Percentiles rank a stretch among this genome's conserved stretches.
Conservation (phyloP, 2,329 filamentous ascomycete genomes). For the Pseudogymnoascus sp. region DNA sequence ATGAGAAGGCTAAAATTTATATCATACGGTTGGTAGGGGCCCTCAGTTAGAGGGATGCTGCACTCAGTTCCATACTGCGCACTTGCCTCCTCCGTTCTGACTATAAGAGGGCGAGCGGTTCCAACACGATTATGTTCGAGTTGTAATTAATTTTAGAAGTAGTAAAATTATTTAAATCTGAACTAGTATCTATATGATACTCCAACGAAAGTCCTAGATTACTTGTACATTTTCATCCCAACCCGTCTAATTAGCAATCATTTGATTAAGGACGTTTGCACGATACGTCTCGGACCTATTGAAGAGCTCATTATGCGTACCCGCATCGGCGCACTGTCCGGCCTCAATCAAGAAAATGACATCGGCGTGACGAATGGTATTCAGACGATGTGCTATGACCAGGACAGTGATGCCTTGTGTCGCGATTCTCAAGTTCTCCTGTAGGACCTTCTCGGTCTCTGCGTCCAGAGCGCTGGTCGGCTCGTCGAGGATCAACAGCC, state of each 20-base stretch:
- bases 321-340: constrained; percentile 24
- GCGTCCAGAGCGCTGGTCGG: constrained; percentile 64
- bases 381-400: constrained; percentile 28
- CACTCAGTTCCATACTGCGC: too few species aligned
- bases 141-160: background rate
- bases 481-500: constrained; percentile 63
- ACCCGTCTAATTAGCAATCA: background rate
- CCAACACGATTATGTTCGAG: background rate
- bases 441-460: constrained; percentile 51
- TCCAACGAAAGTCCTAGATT: background rate
- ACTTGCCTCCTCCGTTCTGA: background rate
- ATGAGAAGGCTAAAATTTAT: too few species aligned
- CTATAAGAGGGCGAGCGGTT: background rate
- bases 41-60: too few species aligned
- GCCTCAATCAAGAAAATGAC: constrained; percentile 25
- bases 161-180: background rate
- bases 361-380: constrained; percentile 25
- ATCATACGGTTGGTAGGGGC: too few species aligned
- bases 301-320: constrained; percentile 22
- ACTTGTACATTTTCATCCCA: background rate
- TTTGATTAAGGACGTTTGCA: constrained; percentile 2
- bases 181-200: background rate
- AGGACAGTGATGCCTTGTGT: constrained; percentile 39
- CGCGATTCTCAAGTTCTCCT: constrained; percentile 12
- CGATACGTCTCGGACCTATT: constrained; percentile 23